Evolutionary conservation across 75 land plant species (phyloP).

Genomic region (Cryptomeria japonica): DNA sequence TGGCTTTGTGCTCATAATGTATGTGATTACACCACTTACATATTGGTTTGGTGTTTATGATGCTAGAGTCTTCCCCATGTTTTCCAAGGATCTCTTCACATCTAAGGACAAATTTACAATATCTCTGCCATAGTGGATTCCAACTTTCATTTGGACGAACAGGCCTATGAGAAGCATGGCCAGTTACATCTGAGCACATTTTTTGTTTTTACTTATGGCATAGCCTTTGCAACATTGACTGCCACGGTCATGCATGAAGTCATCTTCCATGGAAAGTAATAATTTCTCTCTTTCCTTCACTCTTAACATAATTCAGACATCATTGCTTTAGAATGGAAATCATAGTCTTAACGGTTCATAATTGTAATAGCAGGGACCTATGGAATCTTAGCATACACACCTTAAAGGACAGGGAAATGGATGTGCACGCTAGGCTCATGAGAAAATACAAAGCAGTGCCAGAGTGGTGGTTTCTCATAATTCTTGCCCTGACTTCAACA

Average conservation of each 20-base stretch:
- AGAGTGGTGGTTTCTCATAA: conserved; percentile 21
- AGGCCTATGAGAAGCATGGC: conserved; percentile 51
- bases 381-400: conserved; percentile 7
- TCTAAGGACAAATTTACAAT: conserved; percentile 46
- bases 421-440: conserved; percentile 40
- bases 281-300: conserved; percentile 12
- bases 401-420: conserved; percentile 17
- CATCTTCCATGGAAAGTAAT: conserved; percentile 65
- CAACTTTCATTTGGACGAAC: conserved; percentile 43
- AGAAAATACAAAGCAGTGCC: conserved; percentile 29
- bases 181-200: conserved; percentile 61
- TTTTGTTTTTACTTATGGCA: conserved; percentile 65
- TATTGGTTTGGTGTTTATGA: conserved; percentile 48
- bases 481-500: conserved; percentile 4
- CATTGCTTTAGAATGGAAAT: not conserved
- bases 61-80: conserved; percentile 57
- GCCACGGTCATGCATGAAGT: conserved; percentile 64
- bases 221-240: conserved; percentile 69
- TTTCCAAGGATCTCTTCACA: conserved; percentile 51
- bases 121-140: conserved; percentile 42
- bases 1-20: conserved; percentile 58
- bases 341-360: not conserved
- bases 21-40: conserved; percentile 52
- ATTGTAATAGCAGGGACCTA: not conserved
- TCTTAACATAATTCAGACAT: too few relatives aligned